A percentile compares a stretch with the other conserved stretches of the same genome.
Conservation (phyloP, 202 grass and related monocot genomes). For the Saccharum hybrid region DNA sequence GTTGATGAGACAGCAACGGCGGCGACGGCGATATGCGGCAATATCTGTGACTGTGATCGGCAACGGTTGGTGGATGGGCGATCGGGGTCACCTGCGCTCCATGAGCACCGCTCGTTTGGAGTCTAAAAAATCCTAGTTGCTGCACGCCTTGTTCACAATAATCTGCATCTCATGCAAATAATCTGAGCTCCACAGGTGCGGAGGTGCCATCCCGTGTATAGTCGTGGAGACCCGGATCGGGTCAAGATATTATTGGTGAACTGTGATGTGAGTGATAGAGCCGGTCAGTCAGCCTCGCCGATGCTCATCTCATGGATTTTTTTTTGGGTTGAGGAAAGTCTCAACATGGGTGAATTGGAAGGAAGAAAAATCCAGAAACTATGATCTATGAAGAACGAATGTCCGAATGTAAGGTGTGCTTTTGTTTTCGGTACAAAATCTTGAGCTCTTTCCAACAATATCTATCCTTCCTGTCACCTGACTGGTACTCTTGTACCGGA, state of each 20-base stretch:
- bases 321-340: not conserved
- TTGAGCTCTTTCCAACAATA: not conserved
- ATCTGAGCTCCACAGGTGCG: not conserved
- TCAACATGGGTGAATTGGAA: not conserved
- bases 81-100: slow-evolving; percentile 25
- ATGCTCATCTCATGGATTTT: not conserved
- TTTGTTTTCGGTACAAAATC: not conserved
- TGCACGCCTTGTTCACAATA: slow-evolving; percentile 21
- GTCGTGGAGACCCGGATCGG: not conserved
- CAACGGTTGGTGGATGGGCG: not conserved
- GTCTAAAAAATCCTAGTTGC: not conserved
- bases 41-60: slow-evolving; percentile 16
- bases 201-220: too few species aligned
- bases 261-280: not conserved
- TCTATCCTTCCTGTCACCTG: not conserved
- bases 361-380: not conserved
- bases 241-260: not conserved
- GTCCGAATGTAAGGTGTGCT: not conserved
- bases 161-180: not conserved
- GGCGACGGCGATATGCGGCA: slow-evolving; percentile 35
- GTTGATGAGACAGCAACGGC: slow-evolving; percentile 12
- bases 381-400: not conserved
- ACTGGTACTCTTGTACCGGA: not conserved
- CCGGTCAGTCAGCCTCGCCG: not conserved
- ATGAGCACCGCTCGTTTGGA: not conserved